Percentiles rank a stretch among this genome's conserved stretches.
These are phyloP conservation scores for Jimgerdemannia flammicorona DNA, from an alignment of 192 early-diverging fungal species.

Conservation along the genomic window DNA sequence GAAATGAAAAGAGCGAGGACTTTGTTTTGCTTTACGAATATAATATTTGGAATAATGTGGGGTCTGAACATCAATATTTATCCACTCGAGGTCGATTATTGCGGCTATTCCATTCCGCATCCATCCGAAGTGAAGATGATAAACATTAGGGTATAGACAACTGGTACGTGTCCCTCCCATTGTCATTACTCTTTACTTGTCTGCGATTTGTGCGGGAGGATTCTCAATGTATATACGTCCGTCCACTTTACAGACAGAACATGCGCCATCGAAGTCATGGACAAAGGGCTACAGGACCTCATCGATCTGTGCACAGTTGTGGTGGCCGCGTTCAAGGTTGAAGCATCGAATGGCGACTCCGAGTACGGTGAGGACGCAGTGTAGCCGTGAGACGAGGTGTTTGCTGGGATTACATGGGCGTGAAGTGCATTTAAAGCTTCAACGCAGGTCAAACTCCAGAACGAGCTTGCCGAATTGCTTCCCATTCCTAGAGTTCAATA, in stretches of 20 bases:
- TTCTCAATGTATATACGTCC: background rate
- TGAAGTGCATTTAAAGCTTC: background rate
- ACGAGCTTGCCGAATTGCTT: slow-evolving; percentile 37
- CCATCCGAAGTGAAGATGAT: slow-evolving; percentile 93
- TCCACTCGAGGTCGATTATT: slow-evolving; percentile 69
- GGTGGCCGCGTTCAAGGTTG: slow-evolving; percentile 54
- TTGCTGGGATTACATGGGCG: background rate
- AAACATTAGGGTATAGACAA: slow-evolving; percentile 94
- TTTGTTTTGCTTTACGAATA: too few relatives aligned
- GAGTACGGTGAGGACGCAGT: slow-evolving; percentile 40
- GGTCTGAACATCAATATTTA: background rate
- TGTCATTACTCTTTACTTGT: too few relatives aligned
- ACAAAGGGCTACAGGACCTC: slow-evolving; percentile 88
- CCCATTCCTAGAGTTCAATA: slow-evolving; percentile 11
- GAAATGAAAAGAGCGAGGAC: too few relatives aligned
- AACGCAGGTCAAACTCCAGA: slow-evolving; percentile 10
- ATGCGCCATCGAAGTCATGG: slow-evolving; percentile 79
- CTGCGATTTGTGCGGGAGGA: too few relatives aligned
- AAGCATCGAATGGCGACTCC: slow-evolving; percentile 55
- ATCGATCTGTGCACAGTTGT: slow-evolving; percentile 68
- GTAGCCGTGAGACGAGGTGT: background rate
- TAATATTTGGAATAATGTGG: too few relatives aligned
- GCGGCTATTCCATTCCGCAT: slow-evolving; percentile 96
- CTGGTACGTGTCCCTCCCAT: slow-evolving; percentile 35
- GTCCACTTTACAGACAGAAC: slow-evolving; percentile 49